A percentile compares a stretch with the other conserved stretches of the same genome.
These are phyloP conservation scores for Calonectria montana DNA, from an alignment of 2,329 filamentous ascomycete species.

Conservation along the genomic window DNA sequence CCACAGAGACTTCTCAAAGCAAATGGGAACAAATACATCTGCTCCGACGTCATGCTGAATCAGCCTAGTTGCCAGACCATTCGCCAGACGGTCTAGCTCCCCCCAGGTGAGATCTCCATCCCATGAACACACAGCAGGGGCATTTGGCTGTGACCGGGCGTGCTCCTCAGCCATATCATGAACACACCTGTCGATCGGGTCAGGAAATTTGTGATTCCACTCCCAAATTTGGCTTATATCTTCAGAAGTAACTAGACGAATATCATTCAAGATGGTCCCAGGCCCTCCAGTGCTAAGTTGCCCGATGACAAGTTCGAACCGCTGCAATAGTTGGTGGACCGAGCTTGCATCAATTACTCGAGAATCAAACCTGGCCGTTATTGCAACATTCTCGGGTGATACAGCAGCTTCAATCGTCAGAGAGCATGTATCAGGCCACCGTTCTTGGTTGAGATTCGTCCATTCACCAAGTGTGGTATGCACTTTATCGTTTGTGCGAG, in stretches of 20 bases:
- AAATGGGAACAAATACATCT: slow-evolving; percentile 35
- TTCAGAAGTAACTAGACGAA: not conserved
- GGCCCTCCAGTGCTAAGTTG: not conserved
- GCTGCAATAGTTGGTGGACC: not conserved
- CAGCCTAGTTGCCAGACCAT: slow-evolving; percentile 51
- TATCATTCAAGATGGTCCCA: not conserved
- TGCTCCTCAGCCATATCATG: slow-evolving; percentile 30
- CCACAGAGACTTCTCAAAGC: slow-evolving; percentile 42
- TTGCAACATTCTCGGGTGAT: not conserved
- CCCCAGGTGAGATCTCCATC: slow-evolving; percentile 52
- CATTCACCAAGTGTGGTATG: not conserved
- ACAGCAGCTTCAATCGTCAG: slow-evolving; percentile 1
- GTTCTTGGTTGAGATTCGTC: not conserved
- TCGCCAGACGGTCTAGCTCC: slow-evolving; percentile 53
- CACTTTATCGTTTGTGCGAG: not conserved
- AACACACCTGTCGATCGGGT: slow-evolving; percentile 33
- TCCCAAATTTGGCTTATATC: slow-evolving; percentile 33
- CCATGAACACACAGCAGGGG: slow-evolving; percentile 39
- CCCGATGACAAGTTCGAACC: slow-evolving; percentile 1
- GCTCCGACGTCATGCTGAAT: slow-evolving; percentile 43
- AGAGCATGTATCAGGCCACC: slow-evolving; percentile 2
- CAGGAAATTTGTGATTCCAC: slow-evolving; percentile 28
- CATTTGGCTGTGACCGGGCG: slow-evolving; percentile 26
- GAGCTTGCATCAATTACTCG: not conserved
- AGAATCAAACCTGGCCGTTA: slow-evolving; percentile 18